Evolutionary conservation across 208 protist genomes (phyloP), one percentile per base, ranked within the genome.

Genomic region (Leishmania tropica): DNA sequence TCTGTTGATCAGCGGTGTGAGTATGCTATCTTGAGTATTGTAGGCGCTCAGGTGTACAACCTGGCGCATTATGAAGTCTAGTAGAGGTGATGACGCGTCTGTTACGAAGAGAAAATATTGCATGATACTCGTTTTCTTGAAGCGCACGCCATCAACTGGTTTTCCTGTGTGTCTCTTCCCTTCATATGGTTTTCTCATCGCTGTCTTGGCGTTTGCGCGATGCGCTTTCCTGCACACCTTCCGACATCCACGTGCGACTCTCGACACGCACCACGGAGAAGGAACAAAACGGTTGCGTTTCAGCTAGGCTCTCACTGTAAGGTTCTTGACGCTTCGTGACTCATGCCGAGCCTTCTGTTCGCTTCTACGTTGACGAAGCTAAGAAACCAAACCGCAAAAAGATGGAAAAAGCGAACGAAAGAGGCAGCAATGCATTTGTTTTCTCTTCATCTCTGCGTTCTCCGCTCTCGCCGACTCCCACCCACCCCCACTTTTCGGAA

Each of bases 71-170:
- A 28, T 51, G 65, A 19, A 60, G 47, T 60, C 21, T 1, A 58
- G 6, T 78, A 53, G 53, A 67, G 24, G 35, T 51, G 56, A 53
- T 15, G 35, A 45, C 28, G 60, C n/a, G 28, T 68, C 37, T 42
- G 54, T 35, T 4, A 51, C 58, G 51, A 67, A 76, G 48, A 42
- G 15, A 31, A 82, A 3, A 72, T 78, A 81, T 31, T 17, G 24
- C 3, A 54, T 11, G 28, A 54, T 31, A 45, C 28, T 53, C 24
- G 21, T 51, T 54, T 74, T 74, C 45, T 51, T 73, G 35, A 31
- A 35, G 19, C 42, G 11, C 21, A 2, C 3, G 21, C 37, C 8
- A 35, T 35, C 21, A n/a, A 19, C 28, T 35, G 24, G 2, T 17
- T 74, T 8, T 53, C 28, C 45, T 74, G 17, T 37, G 45, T 54